Conservation (phyloP, 2,329 filamentous ascomycete genomes). For the Arthrobotrys entomopaga region DNA sequence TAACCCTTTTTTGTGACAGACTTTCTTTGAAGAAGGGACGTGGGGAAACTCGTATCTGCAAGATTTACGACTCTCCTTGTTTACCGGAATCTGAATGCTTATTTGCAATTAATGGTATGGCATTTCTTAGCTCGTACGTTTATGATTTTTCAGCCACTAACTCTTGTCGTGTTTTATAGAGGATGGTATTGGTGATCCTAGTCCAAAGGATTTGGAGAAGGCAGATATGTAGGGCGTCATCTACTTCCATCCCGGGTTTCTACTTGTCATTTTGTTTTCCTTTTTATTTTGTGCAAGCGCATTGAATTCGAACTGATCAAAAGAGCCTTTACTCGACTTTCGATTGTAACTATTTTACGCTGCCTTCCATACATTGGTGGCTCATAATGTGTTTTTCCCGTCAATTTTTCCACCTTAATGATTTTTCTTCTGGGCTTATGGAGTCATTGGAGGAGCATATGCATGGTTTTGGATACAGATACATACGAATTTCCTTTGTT, state of each 20-base stretch:
- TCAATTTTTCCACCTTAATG: background rate
- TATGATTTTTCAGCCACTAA: constrained; percentile 11
- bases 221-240: constrained; percentile 65
- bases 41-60: constrained; percentile 94
- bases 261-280: background rate
- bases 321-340: constrained; percentile 8
- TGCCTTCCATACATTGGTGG: background rate
- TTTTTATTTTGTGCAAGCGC: constrained; percentile 2
- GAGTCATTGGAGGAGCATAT: constrained; percentile 28
- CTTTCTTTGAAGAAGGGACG: constrained; percentile 95
- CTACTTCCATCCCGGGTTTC: background rate
- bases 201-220: constrained; percentile 94
- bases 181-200: constrained; percentile 94
- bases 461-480: constrained; percentile 6
- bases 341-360: constrained; percentile 31
- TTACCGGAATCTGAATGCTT: constrained; percentile 94
- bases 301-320: background rate
- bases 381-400: background rate
- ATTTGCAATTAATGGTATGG: constrained; percentile 80
- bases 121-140: too few species aligned
- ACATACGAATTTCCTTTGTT: background rate
- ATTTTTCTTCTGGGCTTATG: constrained; percentile 2
- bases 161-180: constrained; percentile 65
- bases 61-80: constrained; percentile 98
- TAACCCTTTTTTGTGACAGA: constrained; percentile 61